phyloP scores from a whole-genome alignment of 1,139 yeast species.

The Blastobotrys capitulatus region DNA sequence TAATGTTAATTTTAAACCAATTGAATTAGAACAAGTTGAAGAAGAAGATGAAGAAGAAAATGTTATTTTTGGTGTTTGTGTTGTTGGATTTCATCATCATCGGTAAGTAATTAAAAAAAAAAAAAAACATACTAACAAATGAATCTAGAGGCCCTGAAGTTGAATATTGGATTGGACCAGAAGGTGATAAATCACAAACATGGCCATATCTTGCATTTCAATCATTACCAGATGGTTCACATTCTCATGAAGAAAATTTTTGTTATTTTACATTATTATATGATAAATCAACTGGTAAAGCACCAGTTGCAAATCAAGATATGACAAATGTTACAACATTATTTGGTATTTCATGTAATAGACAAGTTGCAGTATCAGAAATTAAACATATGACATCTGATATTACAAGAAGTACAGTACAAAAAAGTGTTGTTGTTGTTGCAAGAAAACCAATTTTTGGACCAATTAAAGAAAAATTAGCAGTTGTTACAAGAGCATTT shows the following conservation, averaged over 20 bases:
- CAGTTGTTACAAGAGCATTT: conserved; percentile 82
- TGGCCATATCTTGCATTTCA: conserved; percentile 95
- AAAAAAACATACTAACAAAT: conserved; percentile 14
- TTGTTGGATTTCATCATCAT: conserved; percentile 90
- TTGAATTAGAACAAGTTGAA: conserved; percentile 14
- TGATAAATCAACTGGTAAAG: conserved; percentile 49
- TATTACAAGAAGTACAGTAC: conserved; percentile 83
- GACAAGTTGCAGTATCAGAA: conserved; percentile 68
- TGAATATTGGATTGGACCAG: conserved; percentile 82
- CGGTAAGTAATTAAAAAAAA: conserved; percentile 14
- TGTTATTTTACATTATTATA: conserved; percentile 84
- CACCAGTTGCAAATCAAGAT: conserved; percentile 39
- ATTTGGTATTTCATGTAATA: conserved; percentile 90
- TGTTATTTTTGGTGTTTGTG: conserved; percentile 72
- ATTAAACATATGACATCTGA: conserved; percentile 55
- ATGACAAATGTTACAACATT: conserved; percentile 58
- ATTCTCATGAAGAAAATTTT: conserved; percentile 84
- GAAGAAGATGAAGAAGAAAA: conserved; percentile 23
- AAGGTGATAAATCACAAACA: conserved; percentile 43
- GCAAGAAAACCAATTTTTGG: conserved; percentile 79
- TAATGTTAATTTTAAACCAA: conserved; percentile 19
- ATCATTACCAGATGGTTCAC: conserved; percentile 95
- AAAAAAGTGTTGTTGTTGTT: conserved; percentile 85
- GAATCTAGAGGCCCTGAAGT: conserved; percentile 77
- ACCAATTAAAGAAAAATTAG: conserved; percentile 81